Conservation (phyloP, 1,139 yeast species). For the Ogataea hybrid region DNA sequence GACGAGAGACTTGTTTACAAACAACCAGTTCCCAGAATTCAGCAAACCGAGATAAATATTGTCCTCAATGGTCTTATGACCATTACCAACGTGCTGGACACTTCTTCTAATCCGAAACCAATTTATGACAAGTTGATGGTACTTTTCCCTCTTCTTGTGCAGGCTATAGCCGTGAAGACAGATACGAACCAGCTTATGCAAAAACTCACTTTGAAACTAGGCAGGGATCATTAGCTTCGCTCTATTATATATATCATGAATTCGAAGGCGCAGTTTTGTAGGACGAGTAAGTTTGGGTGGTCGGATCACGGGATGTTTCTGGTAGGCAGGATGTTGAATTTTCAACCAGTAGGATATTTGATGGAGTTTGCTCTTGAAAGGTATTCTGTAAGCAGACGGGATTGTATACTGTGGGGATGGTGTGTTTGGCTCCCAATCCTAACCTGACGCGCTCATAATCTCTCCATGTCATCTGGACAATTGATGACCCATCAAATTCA, state of each 20-base stretch:
- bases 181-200: slow-evolving; percentile 8
- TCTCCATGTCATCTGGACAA: slow-evolving; percentile 90
- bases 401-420: slow-evolving; percentile 27
- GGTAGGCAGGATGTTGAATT: slow-evolving; percentile 5
- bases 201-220: slow-evolving; percentile 13
- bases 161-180: slow-evolving; percentile 32
- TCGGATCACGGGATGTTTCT: slow-evolving; percentile 6
- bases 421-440: slow-evolving; percentile 15
- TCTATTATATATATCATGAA: neutral
- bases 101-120: slow-evolving; percentile 7
- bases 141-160: slow-evolving; percentile 38
- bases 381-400: slow-evolving; percentile 15
- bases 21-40: slow-evolving; percentile 54
- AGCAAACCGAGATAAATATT: slow-evolving; percentile 44
- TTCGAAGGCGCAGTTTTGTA: slow-evolving; percentile 13
- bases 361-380: slow-evolving; percentile 5
- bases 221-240: slow-evolving; percentile 1
- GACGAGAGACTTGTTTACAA: slow-evolving; percentile 49
- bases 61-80: slow-evolving; percentile 35
- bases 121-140: slow-evolving; percentile 27
- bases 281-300: slow-evolving; percentile 12
- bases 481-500: slow-evolving; percentile 83
- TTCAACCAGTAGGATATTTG: neutral
- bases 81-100: slow-evolving; percentile 15
- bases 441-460: slow-evolving; percentile 76